Base-by-base conservation (phyloP, 1,139 yeast species). In the Protomyces arabidopsidicola region DNA sequence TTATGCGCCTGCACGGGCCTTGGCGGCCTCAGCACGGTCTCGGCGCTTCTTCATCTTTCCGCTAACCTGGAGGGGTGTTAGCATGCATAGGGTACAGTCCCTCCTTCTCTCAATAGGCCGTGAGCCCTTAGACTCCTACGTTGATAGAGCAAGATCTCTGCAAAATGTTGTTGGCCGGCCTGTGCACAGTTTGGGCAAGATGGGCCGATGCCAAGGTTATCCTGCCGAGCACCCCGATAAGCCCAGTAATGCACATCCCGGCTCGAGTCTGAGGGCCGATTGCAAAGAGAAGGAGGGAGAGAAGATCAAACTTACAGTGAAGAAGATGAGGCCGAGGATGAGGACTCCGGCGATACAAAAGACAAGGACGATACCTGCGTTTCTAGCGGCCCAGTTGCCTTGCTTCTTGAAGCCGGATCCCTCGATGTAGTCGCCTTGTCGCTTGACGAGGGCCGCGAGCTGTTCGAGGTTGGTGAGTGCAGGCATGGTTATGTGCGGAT, bases 311-410 rank as follows among this genome's bases (percentile, higher is more conserved):
- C 48, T 42, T n/a, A 42, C 48, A 14, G 62, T 20, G 35, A 58
- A 18, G 53, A 52, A 51, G 56, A 58, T 51, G 36, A 22, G 6
- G n/a, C 57, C 57, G 39, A 38, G 55, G 55, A 24, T 56, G 35
- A 58, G 52, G 31, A 58, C 53, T 20, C 34, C 55, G 52, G 35
- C 45, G 42, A 58, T 38, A 39, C 62, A 58, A 18, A 58, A 58
- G 45, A 58, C 62, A 52, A 58, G 62, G 34, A 58, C 27, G 62
- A 58, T 58, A 34, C 62, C 62, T 18, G 62, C 22, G 24, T 42
- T 42, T n/a, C 48, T 18, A 18, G 48, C 48, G 48, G 48, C 48
- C 48, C 48, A 42, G 48, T 42, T 42, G 20, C 48, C 48, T 42
- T 42, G 48, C 48, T 42, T 42, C 48, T 42, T 42, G 27, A 42